Evolutionary conservation across 768 basidiomycete genomes (phyloP).

Genomic region (Amanita subjunquillea): DNA sequence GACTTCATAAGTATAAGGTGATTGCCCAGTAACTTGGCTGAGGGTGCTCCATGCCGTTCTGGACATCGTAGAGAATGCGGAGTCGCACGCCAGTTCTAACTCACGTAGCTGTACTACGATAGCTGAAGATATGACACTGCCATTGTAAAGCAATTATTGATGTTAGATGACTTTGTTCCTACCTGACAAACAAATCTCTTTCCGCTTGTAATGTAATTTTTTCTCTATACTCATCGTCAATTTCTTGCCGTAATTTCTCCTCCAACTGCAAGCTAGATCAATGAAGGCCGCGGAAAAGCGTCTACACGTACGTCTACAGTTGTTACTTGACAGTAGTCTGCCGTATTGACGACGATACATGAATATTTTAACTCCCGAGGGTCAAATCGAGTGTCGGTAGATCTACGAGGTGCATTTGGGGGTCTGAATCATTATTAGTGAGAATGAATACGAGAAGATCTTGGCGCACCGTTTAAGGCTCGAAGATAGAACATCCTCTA

Average conservation of each 20-base stretch:
- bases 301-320: slow-evolving; percentile 58
- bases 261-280: slow-evolving; percentile 52
- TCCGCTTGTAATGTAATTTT: slow-evolving; percentile 78
- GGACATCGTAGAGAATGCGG: slow-evolving; percentile 65
- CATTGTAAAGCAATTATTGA: background rate
- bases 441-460: background rate
- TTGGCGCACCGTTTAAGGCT: slow-evolving; percentile 56
- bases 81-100: slow-evolving; percentile 77
- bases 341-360: slow-evolving; percentile 90
- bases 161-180: slow-evolving; percentile 8
- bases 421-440: slow-evolving; percentile 19
- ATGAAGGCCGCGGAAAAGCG: background rate
- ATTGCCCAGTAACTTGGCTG: slow-evolving; percentile 82
- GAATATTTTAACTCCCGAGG: slow-evolving; percentile 66
- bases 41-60: slow-evolving; percentile 70
- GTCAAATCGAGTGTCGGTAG: slow-evolving; percentile 75
- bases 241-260: slow-evolving; percentile 79
- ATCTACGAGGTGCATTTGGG: slow-evolving; percentile 43
- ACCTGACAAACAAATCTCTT: slow-evolving; percentile 87
- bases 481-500: slow-evolving; percentile 80
- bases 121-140: slow-evolving; percentile 75
- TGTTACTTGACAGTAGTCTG: slow-evolving; percentile 93
- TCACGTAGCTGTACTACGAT: slow-evolving; percentile 76
- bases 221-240: slow-evolving; percentile 66
- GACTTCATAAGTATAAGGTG: slow-evolving; percentile 71